A percentile compares a stretch with the other conserved stretches of the same genome.
Evolutionary conservation across 345 rosid species (phyloP).

Genomic region (Brassica carinata): DNA sequence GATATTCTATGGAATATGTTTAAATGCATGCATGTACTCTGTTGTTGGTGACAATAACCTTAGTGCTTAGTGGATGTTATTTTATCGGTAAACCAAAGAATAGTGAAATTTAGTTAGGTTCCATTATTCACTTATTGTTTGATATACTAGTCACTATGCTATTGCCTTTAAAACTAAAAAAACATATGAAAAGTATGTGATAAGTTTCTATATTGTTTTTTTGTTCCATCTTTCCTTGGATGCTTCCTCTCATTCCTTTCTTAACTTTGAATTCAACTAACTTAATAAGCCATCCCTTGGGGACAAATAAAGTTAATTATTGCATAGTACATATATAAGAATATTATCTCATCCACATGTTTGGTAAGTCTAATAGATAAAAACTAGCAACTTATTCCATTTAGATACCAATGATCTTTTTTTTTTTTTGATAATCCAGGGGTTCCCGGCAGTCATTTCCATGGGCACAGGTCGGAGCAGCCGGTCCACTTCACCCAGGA

Average conservation of each 20-base stretch:
- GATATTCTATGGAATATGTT: not conserved
- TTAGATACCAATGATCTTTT: not conserved
- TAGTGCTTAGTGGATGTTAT: not conserved
- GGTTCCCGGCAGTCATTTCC: too few species aligned
- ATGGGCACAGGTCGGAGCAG: too few species aligned
- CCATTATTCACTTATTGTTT: not conserved
- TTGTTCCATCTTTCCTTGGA: conserved; percentile 11
- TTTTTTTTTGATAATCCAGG: too few species aligned
- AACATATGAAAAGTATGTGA: conserved; percentile 17
- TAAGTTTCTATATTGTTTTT: conserved; percentile 1
- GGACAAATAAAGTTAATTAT: not conserved
- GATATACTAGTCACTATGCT: not conserved
- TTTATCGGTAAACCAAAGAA: not conserved
- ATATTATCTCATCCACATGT: conserved; percentile 32
- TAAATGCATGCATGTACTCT: conserved; percentile 5
- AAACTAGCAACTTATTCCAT: conserved; percentile 28
- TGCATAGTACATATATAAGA: conserved; percentile 2
- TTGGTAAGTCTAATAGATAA: conserved; percentile 10
- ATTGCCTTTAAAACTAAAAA: not conserved
- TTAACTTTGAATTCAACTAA: conserved; percentile 33
- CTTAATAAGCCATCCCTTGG: conserved; percentile 17
- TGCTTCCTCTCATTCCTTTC: conserved; percentile 18
- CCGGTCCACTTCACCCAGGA: too few species aligned
- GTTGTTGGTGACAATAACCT: not conserved
- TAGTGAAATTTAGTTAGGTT: not conserved